Conservation (phyloP, 2,329 filamentous ascomycete genomes). For the Nannizzia gypsea region DNA sequence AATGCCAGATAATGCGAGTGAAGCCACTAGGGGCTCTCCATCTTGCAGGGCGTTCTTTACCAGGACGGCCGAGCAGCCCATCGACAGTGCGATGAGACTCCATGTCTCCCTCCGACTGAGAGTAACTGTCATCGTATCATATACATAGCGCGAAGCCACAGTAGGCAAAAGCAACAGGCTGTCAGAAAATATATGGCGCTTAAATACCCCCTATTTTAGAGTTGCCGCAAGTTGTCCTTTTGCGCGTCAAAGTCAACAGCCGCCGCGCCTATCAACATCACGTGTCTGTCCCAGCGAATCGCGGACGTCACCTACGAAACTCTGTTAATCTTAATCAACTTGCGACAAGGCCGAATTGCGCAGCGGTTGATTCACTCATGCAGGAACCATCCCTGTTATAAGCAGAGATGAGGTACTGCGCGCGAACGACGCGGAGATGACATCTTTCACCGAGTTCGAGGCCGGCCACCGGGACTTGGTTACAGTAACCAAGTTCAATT, state of each 20-base stretch:
- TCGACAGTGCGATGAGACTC: constrained; percentile 51
- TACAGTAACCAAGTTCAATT: constrained; percentile 78
- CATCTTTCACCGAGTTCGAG: constrained; percentile 34
- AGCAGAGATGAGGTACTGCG: constrained; percentile 1
- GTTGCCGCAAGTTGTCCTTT: constrained; percentile 4
- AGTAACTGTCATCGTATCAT: constrained; percentile 24
- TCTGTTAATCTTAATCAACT: neutral
- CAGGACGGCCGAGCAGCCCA: constrained; percentile 61
- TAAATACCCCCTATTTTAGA: neutral
- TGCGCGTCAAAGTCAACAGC: neutral
- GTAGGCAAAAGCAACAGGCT: neutral
- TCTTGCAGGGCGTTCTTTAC: constrained; percentile 66
- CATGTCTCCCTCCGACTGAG: constrained; percentile 45
- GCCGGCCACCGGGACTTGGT: constrained; percentile 52
- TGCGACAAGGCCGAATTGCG: neutral
- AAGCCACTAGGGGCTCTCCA: constrained; percentile 80
- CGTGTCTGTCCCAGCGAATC: neutral
- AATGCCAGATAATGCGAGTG: constrained; percentile 71
- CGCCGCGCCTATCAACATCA: neutral
- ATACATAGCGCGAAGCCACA: neutral
- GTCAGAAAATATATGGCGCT: neutral
- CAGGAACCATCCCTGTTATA: constrained; percentile 4
- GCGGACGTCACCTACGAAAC: neutral
- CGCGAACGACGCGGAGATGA: constrained; percentile 17
- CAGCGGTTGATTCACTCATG: neutral